Base-by-base conservation (phyloP, 2,329 filamentous ascomycete species). In the Thelonectria rubi region DNA sequence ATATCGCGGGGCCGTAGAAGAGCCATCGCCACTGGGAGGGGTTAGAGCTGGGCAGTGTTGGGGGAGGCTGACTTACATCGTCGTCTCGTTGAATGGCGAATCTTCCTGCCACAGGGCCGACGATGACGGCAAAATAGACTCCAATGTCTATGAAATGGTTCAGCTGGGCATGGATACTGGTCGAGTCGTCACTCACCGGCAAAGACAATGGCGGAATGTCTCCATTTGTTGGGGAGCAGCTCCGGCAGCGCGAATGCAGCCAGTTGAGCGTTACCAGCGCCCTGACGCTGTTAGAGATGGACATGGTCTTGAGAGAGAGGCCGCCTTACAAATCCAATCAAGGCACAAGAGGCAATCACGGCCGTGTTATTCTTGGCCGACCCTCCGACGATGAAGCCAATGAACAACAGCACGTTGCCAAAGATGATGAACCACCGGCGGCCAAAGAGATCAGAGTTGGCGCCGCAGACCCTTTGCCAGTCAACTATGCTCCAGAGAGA, bases 161-260 rank as follows among this genome's bases (percentile, higher is more conserved):
- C 24, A 14, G 20, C 11, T 1, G 2, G 11, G 2, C 2, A 1
- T 2, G 7, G 3, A 17, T n/a, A 12, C 3, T 1, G 2, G 0
- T 9, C 18, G n/a, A 5, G 14, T 11, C 17, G 11, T 15, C 9
- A 40, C 34, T 17, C 43, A 50, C 64, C 62, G 4, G 79, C 79
- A 46, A 82, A 71, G 2, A 79, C 77, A 56, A 81, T 76, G 37
- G 75, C 77, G 30, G 77, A 79, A 64, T 82, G 78, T 55, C 80
- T 70, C 79, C 79, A 82, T 66, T 82, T 82, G 70, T 82, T 82
- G 1, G 80, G 80, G 2, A 83, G 74, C 20, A 83, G 75, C 62
- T 82, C 80, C 6, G 80, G 78, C 8, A 82, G 75, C 8, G 78
- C 79, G 66, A 82, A 81, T 42, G 78, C 79, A 15, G 78, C 80